Conservation (phyloP, 331 rosid species). For the Phaseolus coccineus region DNA sequence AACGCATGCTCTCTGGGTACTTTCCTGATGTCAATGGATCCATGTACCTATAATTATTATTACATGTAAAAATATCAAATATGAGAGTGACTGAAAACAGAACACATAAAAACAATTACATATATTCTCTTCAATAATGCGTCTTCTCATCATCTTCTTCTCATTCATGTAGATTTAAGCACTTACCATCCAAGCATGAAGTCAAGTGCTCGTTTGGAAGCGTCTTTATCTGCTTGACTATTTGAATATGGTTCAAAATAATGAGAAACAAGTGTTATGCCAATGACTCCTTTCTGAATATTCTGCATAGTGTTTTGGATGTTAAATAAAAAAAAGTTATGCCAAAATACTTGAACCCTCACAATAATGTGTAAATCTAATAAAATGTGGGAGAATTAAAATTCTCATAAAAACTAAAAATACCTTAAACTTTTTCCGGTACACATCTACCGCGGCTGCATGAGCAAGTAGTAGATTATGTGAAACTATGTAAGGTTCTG, state of each 20-base stretch:
- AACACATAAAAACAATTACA: too few species aligned
- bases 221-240: background rate
- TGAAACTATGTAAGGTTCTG: background rate
- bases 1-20: constrained; percentile 44
- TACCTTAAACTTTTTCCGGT: background rate
- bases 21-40: constrained; percentile 37
- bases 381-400: too few species aligned
- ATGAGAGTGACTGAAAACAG: too few species aligned
- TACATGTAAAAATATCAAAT: background rate
- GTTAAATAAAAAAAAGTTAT: too few species aligned
- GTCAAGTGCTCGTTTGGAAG: background rate
- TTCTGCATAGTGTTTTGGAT: background rate
- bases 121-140: too few species aligned
- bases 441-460: background rate
- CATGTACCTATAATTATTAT: background rate
- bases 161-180: too few species aligned
- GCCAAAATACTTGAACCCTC: too few species aligned
- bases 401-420: too few species aligned
- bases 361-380: too few species aligned
- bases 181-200: background rate
- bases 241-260: background rate
- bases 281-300: background rate
- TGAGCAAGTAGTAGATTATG: background rate
- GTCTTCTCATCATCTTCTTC: too few species aligned
- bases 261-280: background rate